phyloP scores from a whole-genome alignment of 2,329 filamentous ascomycete species.

The Xylaria multiplex region DNA sequence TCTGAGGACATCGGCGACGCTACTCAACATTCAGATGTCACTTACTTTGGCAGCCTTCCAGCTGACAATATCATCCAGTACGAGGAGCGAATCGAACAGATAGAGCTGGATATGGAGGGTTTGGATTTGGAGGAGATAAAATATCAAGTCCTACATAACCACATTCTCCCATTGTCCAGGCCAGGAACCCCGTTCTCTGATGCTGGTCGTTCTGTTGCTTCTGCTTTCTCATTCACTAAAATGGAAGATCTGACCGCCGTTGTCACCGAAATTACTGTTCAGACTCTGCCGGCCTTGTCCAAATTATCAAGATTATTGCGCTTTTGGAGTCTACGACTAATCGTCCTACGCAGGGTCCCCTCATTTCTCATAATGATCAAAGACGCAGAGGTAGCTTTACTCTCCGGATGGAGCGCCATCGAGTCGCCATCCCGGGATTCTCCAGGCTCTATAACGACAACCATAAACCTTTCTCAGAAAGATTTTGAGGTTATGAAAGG shows the following conservation, averaged over 20 bases:
- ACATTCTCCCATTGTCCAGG: conserved; percentile 72
- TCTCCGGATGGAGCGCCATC: conserved; percentile 73
- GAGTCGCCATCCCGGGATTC: conserved; percentile 44
- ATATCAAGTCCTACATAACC: conserved; percentile 82
- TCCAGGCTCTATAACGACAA: conserved; percentile 22
- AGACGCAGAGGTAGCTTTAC: conserved; percentile 72
- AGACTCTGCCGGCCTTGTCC: conserved; percentile 83
- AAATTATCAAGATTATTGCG: conserved; percentile 77
- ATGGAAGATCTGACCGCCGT: conserved; percentile 92
- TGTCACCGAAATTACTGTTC: conserved; percentile 90
- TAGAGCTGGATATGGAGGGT: conserved; percentile 73
- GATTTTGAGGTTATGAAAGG: conserved; percentile 68
- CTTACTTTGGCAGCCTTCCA: conserved; percentile 77
- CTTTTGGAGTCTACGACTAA: conserved; percentile 80
- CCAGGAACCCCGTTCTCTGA: conserved; percentile 59
- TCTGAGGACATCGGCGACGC: conserved; percentile 40
- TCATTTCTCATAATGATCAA: conserved; percentile 71
- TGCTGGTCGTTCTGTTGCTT: conserved; percentile 56
- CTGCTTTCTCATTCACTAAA: conserved; percentile 66
- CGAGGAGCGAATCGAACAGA: conserved; percentile 78
- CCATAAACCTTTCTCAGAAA: conserved; percentile 52
- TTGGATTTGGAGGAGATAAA: conserved; percentile 89
- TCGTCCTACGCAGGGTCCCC: conserved; percentile 79
- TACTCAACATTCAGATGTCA: conserved; percentile 48
- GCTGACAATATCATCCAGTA: conserved; percentile 72